Percentiles rank a stretch among this genome's conserved stretches.
phyloP scores from a whole-genome alignment of 768 basidiomycete species.

The Megacollybia marginata region DNA sequence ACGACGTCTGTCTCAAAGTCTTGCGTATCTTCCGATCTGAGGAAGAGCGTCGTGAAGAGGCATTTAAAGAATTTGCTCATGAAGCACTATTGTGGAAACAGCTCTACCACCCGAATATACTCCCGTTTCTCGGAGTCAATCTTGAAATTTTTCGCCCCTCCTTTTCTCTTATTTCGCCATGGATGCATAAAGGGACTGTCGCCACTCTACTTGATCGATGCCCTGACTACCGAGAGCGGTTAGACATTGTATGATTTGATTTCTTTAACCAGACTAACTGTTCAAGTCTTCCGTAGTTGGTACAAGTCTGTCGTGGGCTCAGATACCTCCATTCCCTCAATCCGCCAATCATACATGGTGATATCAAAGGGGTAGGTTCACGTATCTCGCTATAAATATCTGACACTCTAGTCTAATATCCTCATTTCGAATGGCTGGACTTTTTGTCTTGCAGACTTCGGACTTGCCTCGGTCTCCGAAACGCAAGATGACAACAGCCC shows the following conservation, averaged over 20 bases:
- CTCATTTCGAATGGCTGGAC: conserved; percentile 15
- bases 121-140: conserved; percentile 23
- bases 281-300: background rate
- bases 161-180: conserved; percentile 28
- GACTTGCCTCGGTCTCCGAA: conserved; percentile 5
- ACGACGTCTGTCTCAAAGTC: conserved; percentile 6
- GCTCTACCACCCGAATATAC: conserved; percentile 21
- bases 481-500: background rate
- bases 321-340: conserved; percentile 28
- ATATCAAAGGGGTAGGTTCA: conserved; percentile 30
- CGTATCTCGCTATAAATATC: background rate
- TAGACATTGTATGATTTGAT: too few relatives aligned
- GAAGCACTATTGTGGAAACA: conserved; percentile 22
- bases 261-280: too few relatives aligned
- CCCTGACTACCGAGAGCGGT: too few relatives aligned
- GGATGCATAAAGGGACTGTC: conserved; percentile 27
- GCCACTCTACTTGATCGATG: conserved; percentile 9
- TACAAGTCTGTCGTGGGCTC: conserved; percentile 14
- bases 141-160: conserved; percentile 7
- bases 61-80: conserved; percentile 4
- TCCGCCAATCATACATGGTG: conserved; percentile 33
- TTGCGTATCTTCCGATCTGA: conserved; percentile 3
- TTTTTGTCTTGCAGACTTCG: conserved; percentile 26
- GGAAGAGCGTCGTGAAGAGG: background rate
- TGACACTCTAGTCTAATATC: conserved; percentile 17